A percentile compares a stretch with the other conserved stretches of the same genome.
Evolutionary conservation across 2,329 filamentous ascomycete species (phyloP).

Genomic region (Fusarium sambucinum): DNA sequence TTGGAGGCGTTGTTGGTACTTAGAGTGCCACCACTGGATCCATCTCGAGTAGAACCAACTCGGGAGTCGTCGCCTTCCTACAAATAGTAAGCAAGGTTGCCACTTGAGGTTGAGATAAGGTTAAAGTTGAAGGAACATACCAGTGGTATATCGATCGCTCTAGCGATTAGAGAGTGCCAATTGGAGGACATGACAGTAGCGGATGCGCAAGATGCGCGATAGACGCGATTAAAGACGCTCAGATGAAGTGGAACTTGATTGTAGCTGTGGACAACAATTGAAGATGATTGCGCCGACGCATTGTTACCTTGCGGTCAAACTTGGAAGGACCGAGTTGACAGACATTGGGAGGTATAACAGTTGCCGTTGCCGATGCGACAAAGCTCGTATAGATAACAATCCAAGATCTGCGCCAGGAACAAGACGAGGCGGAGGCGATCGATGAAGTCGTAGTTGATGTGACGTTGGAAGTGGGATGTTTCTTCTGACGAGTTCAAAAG

Average conservation of each 20-base stretch:
- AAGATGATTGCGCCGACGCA: slow-evolving; percentile 23
- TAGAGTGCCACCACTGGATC: slow-evolving; percentile 52
- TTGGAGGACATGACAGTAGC: slow-evolving; percentile 25
- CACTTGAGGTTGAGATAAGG: slow-evolving; percentile 5
- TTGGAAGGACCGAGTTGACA: not conserved
- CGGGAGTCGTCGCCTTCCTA: slow-evolving; percentile 50
- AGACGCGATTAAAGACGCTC: not conserved
- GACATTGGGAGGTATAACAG: slow-evolving; percentile 18
- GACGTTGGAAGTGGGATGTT: slow-evolving; percentile 34
- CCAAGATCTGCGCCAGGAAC: not conserved
- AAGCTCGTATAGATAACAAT: not conserved
- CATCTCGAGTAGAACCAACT: slow-evolving; percentile 53
- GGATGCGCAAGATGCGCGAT: not conserved
- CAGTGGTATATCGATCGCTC: slow-evolving; percentile 28
- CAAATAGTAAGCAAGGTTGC: not conserved
- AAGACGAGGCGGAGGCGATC: not conserved
- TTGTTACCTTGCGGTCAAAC: slow-evolving; percentile 29
- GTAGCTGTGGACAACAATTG: slow-evolving; percentile 10
- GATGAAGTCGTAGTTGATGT: slow-evolving; percentile 21
- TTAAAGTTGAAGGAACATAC: slow-evolving; percentile 22
- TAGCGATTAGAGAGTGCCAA: slow-evolving; percentile 29
- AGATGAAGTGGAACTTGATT: not conserved
- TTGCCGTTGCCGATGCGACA: not conserved
- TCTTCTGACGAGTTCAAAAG: slow-evolving; percentile 15
- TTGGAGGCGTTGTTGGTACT: slow-evolving; percentile 52